phyloP scores from a whole-genome alignment of 129 eudicot species.

The Erigeron canadensis region DNA sequence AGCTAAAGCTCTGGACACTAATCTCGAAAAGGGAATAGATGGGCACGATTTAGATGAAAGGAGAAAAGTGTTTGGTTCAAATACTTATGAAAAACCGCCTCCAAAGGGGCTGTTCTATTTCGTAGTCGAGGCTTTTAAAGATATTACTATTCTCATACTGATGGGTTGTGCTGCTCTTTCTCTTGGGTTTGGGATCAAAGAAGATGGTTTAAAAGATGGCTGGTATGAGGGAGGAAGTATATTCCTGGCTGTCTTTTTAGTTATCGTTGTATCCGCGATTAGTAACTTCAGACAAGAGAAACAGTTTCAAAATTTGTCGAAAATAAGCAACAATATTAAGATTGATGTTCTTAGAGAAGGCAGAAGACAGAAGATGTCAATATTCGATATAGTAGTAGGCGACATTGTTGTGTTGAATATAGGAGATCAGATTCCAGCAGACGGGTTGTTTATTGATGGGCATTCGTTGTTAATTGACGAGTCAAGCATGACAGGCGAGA shows the following conservation, averaged over 20 bases:
- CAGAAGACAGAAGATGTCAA: conserved; percentile 64
- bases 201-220: conserved; percentile 58
- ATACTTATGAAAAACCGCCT: conserved; percentile 58
- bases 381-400: conserved; percentile 71
- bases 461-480: conserved; percentile 75
- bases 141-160: conserved; percentile 64
- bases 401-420: conserved; percentile 58
- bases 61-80: conserved; percentile 47
- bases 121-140: conserved; percentile 60
- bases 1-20: conserved; percentile 40
- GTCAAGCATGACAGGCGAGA: conserved; percentile 88
- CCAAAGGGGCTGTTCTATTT: conserved; percentile 59
- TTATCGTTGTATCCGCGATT: conserved; percentile 56
- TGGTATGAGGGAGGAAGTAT: conserved; percentile 95
- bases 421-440: conserved; percentile 85
- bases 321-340: conserved; percentile 60
- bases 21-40: conserved; percentile 46
- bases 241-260: conserved; percentile 71
- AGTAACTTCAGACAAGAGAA: conserved; percentile 77
- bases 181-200: conserved; percentile 68
- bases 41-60: conserved; percentile 38
- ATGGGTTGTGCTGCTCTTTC: conserved; percentile 66
- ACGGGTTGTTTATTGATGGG: conserved; percentile 74
- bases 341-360: conserved; percentile 56
- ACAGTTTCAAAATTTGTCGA: conserved; percentile 73